Conservation (phyloP, 2,329 filamentous ascomycete genomes). For the Fusarium mangiferae region DNA sequence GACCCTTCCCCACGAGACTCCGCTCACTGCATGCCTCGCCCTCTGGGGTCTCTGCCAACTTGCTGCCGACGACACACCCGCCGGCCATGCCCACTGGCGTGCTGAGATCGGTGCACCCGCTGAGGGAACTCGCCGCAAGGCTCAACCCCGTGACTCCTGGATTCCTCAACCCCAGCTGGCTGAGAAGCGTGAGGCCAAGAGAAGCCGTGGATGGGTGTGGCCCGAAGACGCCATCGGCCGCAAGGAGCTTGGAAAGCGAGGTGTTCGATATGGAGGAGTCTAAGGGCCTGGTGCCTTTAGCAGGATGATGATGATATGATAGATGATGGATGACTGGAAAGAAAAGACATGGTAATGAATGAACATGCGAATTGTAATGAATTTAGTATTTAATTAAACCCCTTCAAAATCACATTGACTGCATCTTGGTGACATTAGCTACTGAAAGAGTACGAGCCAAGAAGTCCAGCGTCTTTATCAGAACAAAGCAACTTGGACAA, state of each 20-base stretch:
- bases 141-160: conserved; percentile 76
- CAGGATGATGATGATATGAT: conserved; percentile 22
- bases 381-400: conserved; percentile 28
- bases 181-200: conserved; percentile 81
- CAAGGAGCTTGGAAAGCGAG: conserved; percentile 76
- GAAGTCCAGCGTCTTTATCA: background rate
- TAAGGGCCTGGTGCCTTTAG: conserved; percentile 25
- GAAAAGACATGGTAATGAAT: conserved; percentile 30
- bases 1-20: conserved; percentile 52
- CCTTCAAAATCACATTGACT: background rate
- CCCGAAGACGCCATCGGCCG: conserved; percentile 78
- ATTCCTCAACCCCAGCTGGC: conserved; percentile 78
- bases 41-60: conserved; percentile 83
- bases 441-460: background rate
- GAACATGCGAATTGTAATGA: conserved; percentile 7
- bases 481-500: background rate
- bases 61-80: conserved; percentile 65
- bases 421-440: background rate
- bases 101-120: conserved; percentile 80
- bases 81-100: conserved; percentile 70
- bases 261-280: conserved; percentile 64
- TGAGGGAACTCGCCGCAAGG: conserved; percentile 76
- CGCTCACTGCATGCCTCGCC: conserved; percentile 76
- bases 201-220: conserved; percentile 77
- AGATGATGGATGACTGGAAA: conserved; percentile 29